phyloP scores from a whole-genome alignment of 495 filamentous ascomycete genomes.

The Penicillium fimorum region DNA sequence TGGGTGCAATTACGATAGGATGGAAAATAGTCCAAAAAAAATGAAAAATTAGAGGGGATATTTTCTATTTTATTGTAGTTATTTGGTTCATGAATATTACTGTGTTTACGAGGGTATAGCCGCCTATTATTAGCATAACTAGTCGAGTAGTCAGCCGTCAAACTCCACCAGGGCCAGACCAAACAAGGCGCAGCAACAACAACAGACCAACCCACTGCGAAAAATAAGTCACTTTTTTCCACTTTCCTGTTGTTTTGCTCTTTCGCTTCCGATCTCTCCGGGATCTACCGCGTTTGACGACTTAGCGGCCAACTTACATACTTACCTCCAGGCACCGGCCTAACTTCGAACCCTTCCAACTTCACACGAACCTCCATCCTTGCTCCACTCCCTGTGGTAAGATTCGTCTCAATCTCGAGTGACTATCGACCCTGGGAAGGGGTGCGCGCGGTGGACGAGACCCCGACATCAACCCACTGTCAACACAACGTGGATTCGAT shows the following conservation, averaged over 20 bases:
- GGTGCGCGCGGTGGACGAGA: constrained; percentile 9
- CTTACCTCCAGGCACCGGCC: constrained; percentile 16
- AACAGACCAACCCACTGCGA: constrained; percentile 5
- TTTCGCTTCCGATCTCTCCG: background rate
- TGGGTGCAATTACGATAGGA: background rate
- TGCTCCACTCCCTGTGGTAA: background rate
- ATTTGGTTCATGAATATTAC: background rate
- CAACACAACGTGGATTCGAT: constrained; percentile 47
- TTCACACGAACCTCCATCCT: background rate
- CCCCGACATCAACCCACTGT: constrained; percentile 16
- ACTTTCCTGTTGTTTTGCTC: background rate
- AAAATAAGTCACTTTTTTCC: constrained; percentile 9
- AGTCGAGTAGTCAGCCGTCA: constrained; percentile 13
- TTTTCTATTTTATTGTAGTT: too few relatives aligned
- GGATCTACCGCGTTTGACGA: constrained; percentile 7
- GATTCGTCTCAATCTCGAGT: background rate
- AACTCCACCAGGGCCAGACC: constrained; percentile 29
- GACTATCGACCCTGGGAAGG: background rate
- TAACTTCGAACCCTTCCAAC: constrained; percentile 8
- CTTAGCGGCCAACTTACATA: constrained; percentile 5
- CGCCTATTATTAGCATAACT: constrained; percentile 9
- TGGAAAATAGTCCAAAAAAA: background rate
- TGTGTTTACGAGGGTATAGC: background rate
- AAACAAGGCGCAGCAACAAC: constrained; percentile 31
- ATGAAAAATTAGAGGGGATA: background rate